phyloP scores from a whole-genome alignment of 371 early-diverging fungal species.

The Zopfochytrium polystomum region DNA sequence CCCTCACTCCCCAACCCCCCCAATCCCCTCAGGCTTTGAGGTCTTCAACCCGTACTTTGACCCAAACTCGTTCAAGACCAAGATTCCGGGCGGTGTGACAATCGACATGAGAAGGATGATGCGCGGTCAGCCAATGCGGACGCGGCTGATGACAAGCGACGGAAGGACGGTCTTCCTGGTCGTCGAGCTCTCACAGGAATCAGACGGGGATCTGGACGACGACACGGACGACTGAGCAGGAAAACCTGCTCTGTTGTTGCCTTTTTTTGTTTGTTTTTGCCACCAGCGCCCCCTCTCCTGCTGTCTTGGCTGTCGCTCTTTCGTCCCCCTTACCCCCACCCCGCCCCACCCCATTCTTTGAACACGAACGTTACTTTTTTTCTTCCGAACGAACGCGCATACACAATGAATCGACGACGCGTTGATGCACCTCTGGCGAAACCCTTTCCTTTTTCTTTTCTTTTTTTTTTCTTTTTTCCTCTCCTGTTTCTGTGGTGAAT shows the following conservation, averaged over 20 bases:
- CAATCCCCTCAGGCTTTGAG: constrained; percentile 24
- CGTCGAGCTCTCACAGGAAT: constrained; percentile 15
- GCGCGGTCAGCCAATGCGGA: constrained; percentile 28
- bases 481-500: not conserved
- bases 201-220: not conserved
- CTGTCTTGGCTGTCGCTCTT: too few relatives aligned
- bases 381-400: not conserved
- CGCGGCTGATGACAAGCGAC: constrained; percentile 23
- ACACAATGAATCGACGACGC: not conserved
- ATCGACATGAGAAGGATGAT: constrained; percentile 25
- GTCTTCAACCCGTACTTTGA: constrained; percentile 33
- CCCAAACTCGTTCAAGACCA: constrained; percentile 29
- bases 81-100: constrained; percentile 20
- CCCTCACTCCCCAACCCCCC: too few relatives aligned
- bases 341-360: not conserved
- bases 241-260: too few relatives aligned
- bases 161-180: constrained; percentile 20
- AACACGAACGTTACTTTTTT: not conserved
- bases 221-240: too few relatives aligned
- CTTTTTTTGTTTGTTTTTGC: too few relatives aligned
- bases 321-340: constrained; percentile 16
- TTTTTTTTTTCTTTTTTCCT: not conserved
- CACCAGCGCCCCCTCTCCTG: too few relatives aligned
- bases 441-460: not conserved
- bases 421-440: not conserved